Base-by-base conservation (phyloP, 2,329 filamentous ascomycete genomes). In the Neofusicoccum umdonicola region DNA sequence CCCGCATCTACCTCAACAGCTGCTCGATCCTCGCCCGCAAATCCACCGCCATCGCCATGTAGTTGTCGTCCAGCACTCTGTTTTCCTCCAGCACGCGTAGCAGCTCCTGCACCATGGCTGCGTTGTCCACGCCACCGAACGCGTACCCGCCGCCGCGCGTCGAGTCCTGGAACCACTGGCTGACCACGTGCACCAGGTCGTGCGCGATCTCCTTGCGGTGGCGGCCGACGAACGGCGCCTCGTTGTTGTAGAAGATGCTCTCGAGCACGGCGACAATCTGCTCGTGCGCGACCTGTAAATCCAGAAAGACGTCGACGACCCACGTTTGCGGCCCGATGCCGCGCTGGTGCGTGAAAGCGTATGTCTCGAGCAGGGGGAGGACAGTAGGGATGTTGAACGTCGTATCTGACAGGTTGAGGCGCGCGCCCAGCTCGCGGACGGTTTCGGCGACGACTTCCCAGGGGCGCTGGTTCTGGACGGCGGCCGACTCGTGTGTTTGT, bases 371-470 rank as follows among this genome's bases (percentile, higher is more conserved):
- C 70, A 86, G 81, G 0, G 83, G 83, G 4, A 87, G 71, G n/a
- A 87, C 80, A 44, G 76, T 74, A 63, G 76, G 78, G n/a, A 86
- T 77, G 3, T 84, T 84, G 74, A 87, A 87, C 13, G 83, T 79
- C 34, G 76, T 82, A 71, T 86, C 84, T 45, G 84, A 85, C 69
- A 84, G 80, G 63, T 82, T 80, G 27, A 88, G 79, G 22, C 85
- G 82, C 62, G 79, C 80, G 17, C 85, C 86, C 17, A 89, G 78
- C 44, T 80, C 80, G 67, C 85, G 83, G n/a, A 88, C 80, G 66
- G 83, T 83, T 58, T 85, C 80, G 4, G 88, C 84, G 3, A 95
- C 84, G 2, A 84, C 83, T 75, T 94, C 91, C 77, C 90, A 94
- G 0, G 90, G 89, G 1, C 76, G 72, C 76, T 83, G 65, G 75